Evolutionary conservation across 176 grass and related monocot species (phyloP), one percentile per base, ranked within the genome.

Genomic region (Pontederia crassipes): DNA sequence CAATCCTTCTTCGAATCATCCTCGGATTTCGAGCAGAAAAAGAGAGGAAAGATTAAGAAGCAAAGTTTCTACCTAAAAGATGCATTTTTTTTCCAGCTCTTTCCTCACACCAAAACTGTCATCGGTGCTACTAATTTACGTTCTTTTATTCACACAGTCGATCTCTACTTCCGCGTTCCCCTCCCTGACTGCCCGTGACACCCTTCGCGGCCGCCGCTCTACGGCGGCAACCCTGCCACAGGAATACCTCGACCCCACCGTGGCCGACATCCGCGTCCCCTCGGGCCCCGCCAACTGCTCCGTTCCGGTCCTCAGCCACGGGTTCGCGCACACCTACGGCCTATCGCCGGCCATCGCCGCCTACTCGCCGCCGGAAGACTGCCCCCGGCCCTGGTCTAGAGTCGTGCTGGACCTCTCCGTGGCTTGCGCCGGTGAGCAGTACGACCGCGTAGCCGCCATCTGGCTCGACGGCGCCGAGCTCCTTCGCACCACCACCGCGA

Each of bases 391-490:
- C 20, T 97, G 86, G 86, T 59, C 79, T 28, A 73, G 77, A 47
- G 78, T 84, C 79, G 70, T 85, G 12, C 93, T 97, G 66, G 63
- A 66, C 64, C 86, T 97, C 78, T 91, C 84, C 48, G 74, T 65
- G 14, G 71, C 79, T 47, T 75, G 67, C 58, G 72, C 83, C 10
- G 92, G 92, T 12, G 81, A 97, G 15, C 92, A 97, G 76, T 91
- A 97, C 76, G 87, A 91, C 57, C 81, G 93, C 54, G 83, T 97
- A 3, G 84, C 93, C 11, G 87, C 93, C 45, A 64, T 97, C 24
- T 97, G 87, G 93, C 78, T 97, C 62, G 76, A 91, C 48, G 78
- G 84, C 54, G 74, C 60, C 51, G 93, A 97, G 84, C 75, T 97
- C 16, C 84, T 97, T 51, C 86, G 87, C 49, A 97, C 87, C 83